These are phyloP conservation scores for Plasmodium vivax DNA, from an alignment of 169 alveolate genomes.

Conservation along the genomic window DNA sequence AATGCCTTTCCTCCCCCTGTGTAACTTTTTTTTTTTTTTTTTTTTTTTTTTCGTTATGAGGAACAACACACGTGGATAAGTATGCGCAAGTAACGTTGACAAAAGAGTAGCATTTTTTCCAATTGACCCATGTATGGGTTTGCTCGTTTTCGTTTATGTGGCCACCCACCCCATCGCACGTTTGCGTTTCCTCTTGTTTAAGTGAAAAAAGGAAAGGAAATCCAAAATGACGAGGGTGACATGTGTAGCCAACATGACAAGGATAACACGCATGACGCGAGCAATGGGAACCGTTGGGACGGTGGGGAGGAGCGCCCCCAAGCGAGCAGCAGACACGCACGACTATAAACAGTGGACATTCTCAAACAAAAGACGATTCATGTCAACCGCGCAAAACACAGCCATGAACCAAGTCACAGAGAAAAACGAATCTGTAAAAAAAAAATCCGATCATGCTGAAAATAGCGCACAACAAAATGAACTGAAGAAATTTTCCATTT, in stretches of 20 bases:
- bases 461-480: constrained; percentile 1
- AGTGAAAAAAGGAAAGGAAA: constrained; percentile 1
- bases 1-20: not conserved
- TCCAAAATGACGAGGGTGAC: not conserved
- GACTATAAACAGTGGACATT: constrained; percentile 3
- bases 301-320: not conserved
- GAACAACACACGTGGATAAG: not conserved
- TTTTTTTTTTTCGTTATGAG: not conserved
- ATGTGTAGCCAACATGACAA: constrained; percentile 22
- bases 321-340: not conserved
- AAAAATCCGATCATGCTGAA: not conserved
- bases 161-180: not conserved
- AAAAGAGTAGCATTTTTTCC: not conserved
- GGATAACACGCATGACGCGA: not conserved
- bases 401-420: not conserved
- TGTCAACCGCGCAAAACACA: not conserved
- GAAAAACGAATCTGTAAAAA: not conserved
- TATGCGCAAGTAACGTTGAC: not conserved
- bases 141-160: not conserved
- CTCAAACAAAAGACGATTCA: not conserved
- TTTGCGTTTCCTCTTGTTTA: not conserved
- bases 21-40: not conserved
- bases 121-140: not conserved
- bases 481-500: constrained; percentile 80
- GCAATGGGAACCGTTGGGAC: not conserved